Conservation (phyloP, 441 rosid genomes). For the California macrophylla region DNA sequence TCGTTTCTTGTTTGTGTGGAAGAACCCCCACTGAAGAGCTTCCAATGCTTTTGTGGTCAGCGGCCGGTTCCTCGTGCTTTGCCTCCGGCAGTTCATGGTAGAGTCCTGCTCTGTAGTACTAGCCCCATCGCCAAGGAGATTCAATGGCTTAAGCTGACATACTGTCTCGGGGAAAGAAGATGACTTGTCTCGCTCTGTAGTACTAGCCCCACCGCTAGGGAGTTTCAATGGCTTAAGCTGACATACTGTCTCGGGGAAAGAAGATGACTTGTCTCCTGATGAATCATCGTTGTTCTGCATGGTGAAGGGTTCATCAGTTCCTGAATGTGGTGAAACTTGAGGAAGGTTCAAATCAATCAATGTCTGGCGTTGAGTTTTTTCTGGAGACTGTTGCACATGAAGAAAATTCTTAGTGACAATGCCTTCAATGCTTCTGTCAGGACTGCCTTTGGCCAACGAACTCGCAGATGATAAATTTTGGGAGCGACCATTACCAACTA, state of each 20-base stretch:
- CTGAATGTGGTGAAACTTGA: conserved; percentile 33
- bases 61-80: conserved; percentile 39
- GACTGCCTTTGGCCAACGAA: conserved; percentile 34
- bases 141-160: conserved; percentile 22
- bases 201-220: conserved; percentile 17
- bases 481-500: conserved; percentile 19
- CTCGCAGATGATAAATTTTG: conserved; percentile 31
- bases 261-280: conserved; percentile 21
- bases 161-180: conserved; percentile 22
- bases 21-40: conserved; percentile 37
- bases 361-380: conserved; percentile 22
- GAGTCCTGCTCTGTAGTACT: conserved; percentile 19
- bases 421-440: conserved; percentile 30
- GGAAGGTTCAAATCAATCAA: conserved; percentile 48
- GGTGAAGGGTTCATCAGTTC: conserved; percentile 22
- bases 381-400: conserved; percentile 23
- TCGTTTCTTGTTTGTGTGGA: conserved; percentile 39
- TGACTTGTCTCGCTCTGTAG: conserved; percentile 19
- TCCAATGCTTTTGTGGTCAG: conserved; percentile 40
- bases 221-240: conserved; percentile 22
- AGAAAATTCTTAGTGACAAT: conserved; percentile 12
- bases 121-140: conserved; percentile 19
- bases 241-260: conserved; percentile 22
- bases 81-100: conserved; percentile 24
- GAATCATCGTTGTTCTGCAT: conserved; percentile 25